A percentile compares a stretch with the other conserved stretches of the same genome.
phyloP scores from a whole-genome alignment of 768 basidiomycete species.

The Strobilomyces confusus region DNA sequence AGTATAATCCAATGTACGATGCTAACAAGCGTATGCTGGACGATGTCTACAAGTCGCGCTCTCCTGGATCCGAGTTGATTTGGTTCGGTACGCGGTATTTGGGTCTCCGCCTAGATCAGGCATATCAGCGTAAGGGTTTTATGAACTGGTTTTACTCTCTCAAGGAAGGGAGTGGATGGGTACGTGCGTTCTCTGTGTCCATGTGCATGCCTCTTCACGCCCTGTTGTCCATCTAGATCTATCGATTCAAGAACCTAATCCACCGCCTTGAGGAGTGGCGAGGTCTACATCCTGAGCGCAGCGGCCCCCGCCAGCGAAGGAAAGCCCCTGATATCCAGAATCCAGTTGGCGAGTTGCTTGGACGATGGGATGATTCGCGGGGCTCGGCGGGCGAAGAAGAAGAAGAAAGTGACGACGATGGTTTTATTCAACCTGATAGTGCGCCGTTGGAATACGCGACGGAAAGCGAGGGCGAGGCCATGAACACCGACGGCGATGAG shows the following conservation, averaged over 20 bases:
- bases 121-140: not conserved
- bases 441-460: not conserved
- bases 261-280: conserved; percentile 10
- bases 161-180: not conserved
- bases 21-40: conserved; percentile 16
- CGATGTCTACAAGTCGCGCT: conserved; percentile 8
- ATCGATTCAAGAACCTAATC: conserved; percentile 8
- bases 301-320: conserved; percentile 1
- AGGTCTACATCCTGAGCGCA: conserved; percentile 10
- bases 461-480: not conserved
- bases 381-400: conserved; percentile 13
- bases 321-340: conserved; percentile 4
- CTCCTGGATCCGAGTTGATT: conserved; percentile 22
- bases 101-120: conserved; percentile 16
- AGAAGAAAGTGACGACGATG: not conserved
- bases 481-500: too few relatives aligned
- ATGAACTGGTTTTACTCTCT: conserved; percentile 11
- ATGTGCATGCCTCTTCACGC: not conserved
- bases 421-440: conserved; percentile 8
- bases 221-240: not conserved
- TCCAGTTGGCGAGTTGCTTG: conserved; percentile 13
- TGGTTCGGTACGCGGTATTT: conserved; percentile 19
- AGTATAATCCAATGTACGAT: conserved; percentile 16
- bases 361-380: conserved; percentile 8
- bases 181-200: not conserved